Evolutionary conservation across 768 basidiomycete species (phyloP), one percentile per base, ranked within the genome.

Genomic region (Boletus tylopilopsis): DNA sequence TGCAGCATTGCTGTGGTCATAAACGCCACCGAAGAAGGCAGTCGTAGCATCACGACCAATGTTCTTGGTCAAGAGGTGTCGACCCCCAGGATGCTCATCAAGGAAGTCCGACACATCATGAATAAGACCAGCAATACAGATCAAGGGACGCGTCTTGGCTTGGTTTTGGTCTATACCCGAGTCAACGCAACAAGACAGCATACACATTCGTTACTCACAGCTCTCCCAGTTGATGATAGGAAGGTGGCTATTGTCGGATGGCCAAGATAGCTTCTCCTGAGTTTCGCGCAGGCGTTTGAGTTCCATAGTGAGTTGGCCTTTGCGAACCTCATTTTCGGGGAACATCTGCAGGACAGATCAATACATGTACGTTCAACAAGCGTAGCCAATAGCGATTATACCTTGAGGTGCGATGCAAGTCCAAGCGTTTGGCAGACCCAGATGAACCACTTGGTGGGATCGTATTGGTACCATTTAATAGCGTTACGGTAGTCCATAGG

Each of bases 401-500:
- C 73, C 74, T 84, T 84, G 22, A 85, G 69, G 60, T 86, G 82
- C 42, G 67, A 72, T 13, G 76, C 78, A 22, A 77, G 72, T 18
- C 82, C 82, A 48, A 84, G 23, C 56, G 64, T 47, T 44, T 73
- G 64, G 64, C 73, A 75, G 41, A 73, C 70, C 66, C 69, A 71
- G 62, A 86, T 85, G 68, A 86, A 83, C 94, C 93, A 94, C 71
- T 95, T 94, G 4, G 93, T 94, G 4, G 91, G 91, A 64, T 94
- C 90, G 61, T 92, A 93, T 66, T 94, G 91, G 64, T 82, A 82
- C 83, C 84, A 86, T 69, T 77, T 91, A 76, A 95, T 92, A 49
- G 94, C 94, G 63, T 95, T 95, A 22, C 94, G 81, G 74, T 94
- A 97, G 69, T 97, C 94, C 89, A 92, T 92, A 7, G 94, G 94